These are phyloP conservation scores for Juncus effusus DNA, from an alignment of 176 grass and related monocot species.

Conservation along the genomic window DNA sequence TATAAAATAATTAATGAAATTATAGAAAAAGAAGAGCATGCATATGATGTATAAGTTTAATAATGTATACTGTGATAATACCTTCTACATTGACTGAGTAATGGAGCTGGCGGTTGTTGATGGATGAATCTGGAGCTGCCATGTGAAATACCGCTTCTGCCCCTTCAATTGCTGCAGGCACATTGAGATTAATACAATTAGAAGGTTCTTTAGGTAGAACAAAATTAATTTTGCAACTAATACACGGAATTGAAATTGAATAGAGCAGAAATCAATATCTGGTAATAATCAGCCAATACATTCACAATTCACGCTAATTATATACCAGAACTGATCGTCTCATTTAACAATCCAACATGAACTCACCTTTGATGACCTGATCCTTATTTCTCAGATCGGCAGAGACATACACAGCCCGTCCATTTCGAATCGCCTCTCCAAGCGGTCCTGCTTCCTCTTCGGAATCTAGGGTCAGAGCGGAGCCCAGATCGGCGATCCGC, in stretches of 20 bases:
- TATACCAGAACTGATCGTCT: background rate
- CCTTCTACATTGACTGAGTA: slow-evolving; percentile 95
- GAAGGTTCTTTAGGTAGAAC: background rate
- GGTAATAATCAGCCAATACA: slow-evolving; percentile 1
- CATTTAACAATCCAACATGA: slow-evolving; percentile 13
- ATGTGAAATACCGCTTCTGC: slow-evolving; percentile 95
- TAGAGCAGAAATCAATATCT: background rate
- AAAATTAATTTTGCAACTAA: slow-evolving; percentile 7
- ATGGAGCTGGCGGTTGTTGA: slow-evolving; percentile 98
- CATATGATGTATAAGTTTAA: background rate
- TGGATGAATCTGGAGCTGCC: slow-evolving; percentile 97
- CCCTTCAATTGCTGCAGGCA: slow-evolving; percentile 67
- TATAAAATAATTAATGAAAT: slow-evolving; percentile 27
- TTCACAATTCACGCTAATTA: background rate
- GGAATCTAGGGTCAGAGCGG: slow-evolving; percentile 53
- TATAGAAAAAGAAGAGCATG: too few species aligned
- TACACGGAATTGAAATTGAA: slow-evolving; percentile 3
- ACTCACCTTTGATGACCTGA: slow-evolving; percentile 66
- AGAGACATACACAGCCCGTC: slow-evolving; percentile 58
- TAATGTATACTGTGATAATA: slow-evolving; percentile 33
- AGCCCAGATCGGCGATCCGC: slow-evolving; percentile 69
- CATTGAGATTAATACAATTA: slow-evolving; percentile 21
- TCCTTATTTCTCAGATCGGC: slow-evolving; percentile 73
- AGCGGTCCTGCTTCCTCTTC: slow-evolving; percentile 69
- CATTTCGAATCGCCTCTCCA: slow-evolving; percentile 51